Evolutionary conservation across 2,329 filamentous ascomycete genomes (phyloP).

Genomic region (Epichloe coenophiala): DNA sequence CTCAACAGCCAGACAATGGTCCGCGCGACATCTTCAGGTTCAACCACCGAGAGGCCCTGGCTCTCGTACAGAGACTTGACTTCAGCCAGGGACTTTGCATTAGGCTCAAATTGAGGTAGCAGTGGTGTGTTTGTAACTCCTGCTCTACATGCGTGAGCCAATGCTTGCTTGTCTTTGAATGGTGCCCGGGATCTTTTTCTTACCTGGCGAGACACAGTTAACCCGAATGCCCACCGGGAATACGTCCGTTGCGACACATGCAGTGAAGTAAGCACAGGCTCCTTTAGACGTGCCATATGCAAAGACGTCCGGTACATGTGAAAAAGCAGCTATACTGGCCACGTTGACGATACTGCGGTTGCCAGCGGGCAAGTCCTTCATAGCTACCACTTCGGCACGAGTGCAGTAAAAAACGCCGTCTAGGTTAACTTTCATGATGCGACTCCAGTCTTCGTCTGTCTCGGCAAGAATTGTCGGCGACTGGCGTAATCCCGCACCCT

Average conservation of each 20-base stretch:
- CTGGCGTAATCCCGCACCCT: neutral
- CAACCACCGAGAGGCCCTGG: neutral
- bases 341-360: slow-evolving; percentile 3
- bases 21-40: neutral
- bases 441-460: neutral
- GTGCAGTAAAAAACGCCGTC: neutral
- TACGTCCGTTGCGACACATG: slow-evolving; percentile 1
- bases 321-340: slow-evolving; percentile 1
- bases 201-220: slow-evolving; percentile 1
- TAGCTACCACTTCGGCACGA: neutral
- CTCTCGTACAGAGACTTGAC: neutral
- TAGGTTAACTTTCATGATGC: neutral
- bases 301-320: slow-evolving; percentile 2
- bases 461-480: neutral
- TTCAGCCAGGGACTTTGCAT: neutral
- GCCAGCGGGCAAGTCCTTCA: neutral
- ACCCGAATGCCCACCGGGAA: neutral
- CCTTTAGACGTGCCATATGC: slow-evolving; percentile 1
- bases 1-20: slow-evolving; percentile 1
- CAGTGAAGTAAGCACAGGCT: neutral
- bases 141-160: neutral
- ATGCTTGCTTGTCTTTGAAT: too few relatives aligned
- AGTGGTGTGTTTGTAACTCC: neutral
- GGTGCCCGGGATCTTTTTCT: neutral
- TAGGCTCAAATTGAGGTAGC: neutral